Evolutionary conservation across 106 monocot species (phyloP), one percentile per base, ranked within the genome.

Genomic region (Acorus gramineus): DNA sequence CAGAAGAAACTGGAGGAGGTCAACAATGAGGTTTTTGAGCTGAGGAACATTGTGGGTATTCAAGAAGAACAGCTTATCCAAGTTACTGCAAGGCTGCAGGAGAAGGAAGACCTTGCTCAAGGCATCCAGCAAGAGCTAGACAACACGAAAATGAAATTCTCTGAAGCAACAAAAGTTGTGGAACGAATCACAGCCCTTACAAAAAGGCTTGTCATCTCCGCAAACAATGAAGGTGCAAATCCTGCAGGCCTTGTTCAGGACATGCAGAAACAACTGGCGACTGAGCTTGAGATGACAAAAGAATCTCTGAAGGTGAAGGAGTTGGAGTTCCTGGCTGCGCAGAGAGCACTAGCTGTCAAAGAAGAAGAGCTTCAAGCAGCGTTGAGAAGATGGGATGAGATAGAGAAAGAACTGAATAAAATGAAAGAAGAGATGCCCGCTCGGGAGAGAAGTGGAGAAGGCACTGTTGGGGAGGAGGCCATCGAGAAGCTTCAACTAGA

Each of bases 1-100:
- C 73, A 74, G 11, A 46, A 68, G 2, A 66, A 66, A 56, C 48
- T 87, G 14, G 73, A 53, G 45, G 66, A 69, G 14, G 50, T 78
- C 14, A 68, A 59, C 44, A 7, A 55, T 66, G 83, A 80, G 6
- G 62, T 83, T 68, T 62, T 58, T 14, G 74, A 80, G 14, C 53
- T 83, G 42, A 49, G 69, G 50, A 43, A 42, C 46, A 43, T 82
- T 9, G 8, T 74, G 63, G 65, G 60, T n/a, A 73, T 62, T 67
- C 79, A 71, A 65, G 82, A 86, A 57, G 66, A 82, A 3, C 66
- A 82, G 54, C 67, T 86, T n/a, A 28, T 72, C 5, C 76, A 83
- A 55, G 57, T 67, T 9, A 69, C 60, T 51, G 61, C n/a, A 47
- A 66, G 12, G 49, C 64, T 82, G 56, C 63, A 74, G 52, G 79